A percentile compares a stretch with the other conserved stretches of the same genome.
These are phyloP conservation scores for Ogataea paraovalis DNA, from an alignment of 805 yeast species.

Conservation along the genomic window DNA sequence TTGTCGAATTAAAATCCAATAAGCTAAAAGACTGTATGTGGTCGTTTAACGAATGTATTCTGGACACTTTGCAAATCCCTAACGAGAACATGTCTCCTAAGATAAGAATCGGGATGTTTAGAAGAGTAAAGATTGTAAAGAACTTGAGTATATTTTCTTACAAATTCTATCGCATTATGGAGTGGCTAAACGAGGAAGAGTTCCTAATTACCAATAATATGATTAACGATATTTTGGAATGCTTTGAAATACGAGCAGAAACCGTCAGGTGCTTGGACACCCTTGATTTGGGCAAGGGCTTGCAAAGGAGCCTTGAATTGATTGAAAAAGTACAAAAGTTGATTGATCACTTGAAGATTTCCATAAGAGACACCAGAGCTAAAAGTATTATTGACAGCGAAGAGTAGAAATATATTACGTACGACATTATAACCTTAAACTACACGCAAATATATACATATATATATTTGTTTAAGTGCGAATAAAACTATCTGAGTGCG, in stretches of 20 bases:
- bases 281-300: conserved; percentile 10
- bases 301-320: conserved; percentile 5
- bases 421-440: no score
- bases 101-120: conserved; percentile 19
- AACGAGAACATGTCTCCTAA: conserved; percentile 21
- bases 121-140: conserved; percentile 19
- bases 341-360: not conserved
- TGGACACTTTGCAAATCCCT: conserved; percentile 18
- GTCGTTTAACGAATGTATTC: conserved; percentile 21
- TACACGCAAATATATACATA: no score
- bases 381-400: not conserved
- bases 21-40: conserved; percentile 21
- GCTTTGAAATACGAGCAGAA: conserved; percentile 16
- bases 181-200: conserved; percentile 4
- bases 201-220: conserved; percentile 5
- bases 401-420: not conserved
- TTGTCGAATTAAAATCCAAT: not conserved
- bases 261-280: conserved; percentile 4
- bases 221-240: conserved; percentile 7
- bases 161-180: conserved; percentile 8
- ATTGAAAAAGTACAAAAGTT: not conserved
- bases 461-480: no score
- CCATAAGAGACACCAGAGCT: not conserved
- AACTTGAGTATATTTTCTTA: conserved; percentile 20
- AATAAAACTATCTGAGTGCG: no score